Evolutionary conservation across 2,329 filamentous ascomycete species (phyloP).

Genomic region (Sodiomyces alkalinus): DNA sequence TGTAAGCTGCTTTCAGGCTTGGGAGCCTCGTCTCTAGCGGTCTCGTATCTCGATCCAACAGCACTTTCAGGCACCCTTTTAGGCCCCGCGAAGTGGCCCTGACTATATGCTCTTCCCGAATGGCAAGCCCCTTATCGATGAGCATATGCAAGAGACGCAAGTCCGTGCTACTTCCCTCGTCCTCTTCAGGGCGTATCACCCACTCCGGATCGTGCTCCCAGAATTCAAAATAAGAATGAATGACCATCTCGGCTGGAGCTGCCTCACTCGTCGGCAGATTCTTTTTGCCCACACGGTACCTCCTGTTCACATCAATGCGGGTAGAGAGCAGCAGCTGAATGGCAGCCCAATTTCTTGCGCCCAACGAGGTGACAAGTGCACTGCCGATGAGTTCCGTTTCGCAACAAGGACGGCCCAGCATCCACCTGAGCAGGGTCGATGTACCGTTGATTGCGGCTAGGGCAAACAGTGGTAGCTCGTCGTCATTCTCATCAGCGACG

Average conservation of each 20-base stretch:
- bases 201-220: no score
- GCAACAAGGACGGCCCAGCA: background rate
- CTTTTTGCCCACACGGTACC: background rate
- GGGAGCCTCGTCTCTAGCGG: no score
- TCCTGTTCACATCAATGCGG: background rate
- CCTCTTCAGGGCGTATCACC: no score
- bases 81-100: background rate
- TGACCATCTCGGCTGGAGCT: no score
- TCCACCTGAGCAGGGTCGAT: background rate
- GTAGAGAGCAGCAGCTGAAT: background rate
- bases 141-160: background rate
- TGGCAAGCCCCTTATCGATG: background rate
- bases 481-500: background rate
- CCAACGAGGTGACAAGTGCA: background rate
- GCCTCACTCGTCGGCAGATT: background rate
- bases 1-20: no score
- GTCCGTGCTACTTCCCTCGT: no score
- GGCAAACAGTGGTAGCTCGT: background rate
- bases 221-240: no score
- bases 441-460: background rate
- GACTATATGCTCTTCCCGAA: background rate
- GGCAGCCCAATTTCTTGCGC: background rate
- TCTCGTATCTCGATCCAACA: no score
- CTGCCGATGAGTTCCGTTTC: background rate
- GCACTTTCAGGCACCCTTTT: no score